phyloP scores from a whole-genome alignment of 164 flowering plant species.

The Malania oleifera region DNA sequence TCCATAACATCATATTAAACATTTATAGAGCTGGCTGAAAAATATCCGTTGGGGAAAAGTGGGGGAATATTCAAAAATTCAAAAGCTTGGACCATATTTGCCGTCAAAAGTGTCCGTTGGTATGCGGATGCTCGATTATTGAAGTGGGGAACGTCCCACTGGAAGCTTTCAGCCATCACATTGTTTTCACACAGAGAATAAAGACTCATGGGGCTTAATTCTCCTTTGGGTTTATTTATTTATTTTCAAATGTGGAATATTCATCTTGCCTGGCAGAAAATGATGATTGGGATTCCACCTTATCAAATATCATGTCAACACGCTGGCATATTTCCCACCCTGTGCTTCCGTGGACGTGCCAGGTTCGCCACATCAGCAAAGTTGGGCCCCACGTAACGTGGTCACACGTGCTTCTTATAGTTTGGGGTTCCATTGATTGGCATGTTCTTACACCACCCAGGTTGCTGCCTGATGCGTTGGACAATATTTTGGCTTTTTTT shows the following conservation, averaged over 20 bases:
- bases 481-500: no score
- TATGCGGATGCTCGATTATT: slow-evolving; percentile 26
- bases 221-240: slow-evolving; percentile 4
- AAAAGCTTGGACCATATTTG: slow-evolving; percentile 20
- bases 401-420: background rate
- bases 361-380: slow-evolving; percentile 13
- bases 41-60: no score
- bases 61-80: background rate
- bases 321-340: slow-evolving; percentile 7
- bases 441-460: no score
- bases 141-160: slow-evolving; percentile 10
- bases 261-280: slow-evolving; percentile 24
- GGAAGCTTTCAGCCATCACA: slow-evolving; percentile 13
- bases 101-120: slow-evolving; percentile 12
- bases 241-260: slow-evolving; percentile 19
- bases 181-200: slow-evolving; percentile 24
- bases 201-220: no score
- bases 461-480: no score
- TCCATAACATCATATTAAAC: no score
- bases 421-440: no score
- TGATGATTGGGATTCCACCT: slow-evolving; percentile 30
- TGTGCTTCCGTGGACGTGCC: slow-evolving; percentile 2
- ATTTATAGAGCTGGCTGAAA: no score
- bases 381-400: background rate
- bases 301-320: slow-evolving; percentile 25